Base-by-base conservation (phyloP, 2,329 filamentous ascomycete genomes). In the Fusarium burgessii region DNA sequence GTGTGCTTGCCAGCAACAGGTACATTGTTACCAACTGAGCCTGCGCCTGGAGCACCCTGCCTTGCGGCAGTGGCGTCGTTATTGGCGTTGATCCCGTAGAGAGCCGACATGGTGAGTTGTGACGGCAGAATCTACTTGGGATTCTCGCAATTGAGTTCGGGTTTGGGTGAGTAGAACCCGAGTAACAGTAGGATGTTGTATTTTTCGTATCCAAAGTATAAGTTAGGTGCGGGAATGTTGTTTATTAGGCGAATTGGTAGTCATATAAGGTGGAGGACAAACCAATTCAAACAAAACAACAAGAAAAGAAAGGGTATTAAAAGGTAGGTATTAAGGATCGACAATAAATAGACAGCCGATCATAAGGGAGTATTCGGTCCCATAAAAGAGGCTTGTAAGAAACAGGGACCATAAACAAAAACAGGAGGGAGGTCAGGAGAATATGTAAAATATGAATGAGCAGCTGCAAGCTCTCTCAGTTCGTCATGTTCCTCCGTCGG, bases 1-100 rank as follows among this genome's bases (percentile, higher is more conserved):
- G 75, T 75, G 11, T 81, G 78, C 18, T 82, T 84, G 33, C 75
- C 71, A 8, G 66, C 63, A 25, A 36, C 33, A 32, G 56, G 40
- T 36, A 66, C 60, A 33, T 58, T 36, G 47, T 78, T 76, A 56
- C 75, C 74, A 36, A 66, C 70, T 13, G 73, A 72, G 41, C 71
- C 62, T 15, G 73, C 70, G 15, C 75, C 76, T n/a, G 85, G 82
- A 40, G 78, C 79, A 51, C 84, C 84, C 18, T 78, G 78, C 15
- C 73, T 78, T 68, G 84, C 82, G 14, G 84, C 82, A 29, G 85
- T 85, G 71, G 79, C 80, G 75, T 87, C 86, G 75, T 87, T 84
- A 74, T 83, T 86, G 74, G 80, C 81, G 70, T 78, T 79, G 20
- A 77, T 70, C 51, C 71, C 75, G 33, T 64, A 65, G 51, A 68